These are phyloP conservation scores for Calonectria fujianensis DNA, from an alignment of 2,329 filamentous ascomycete species.

Conservation along the genomic window DNA sequence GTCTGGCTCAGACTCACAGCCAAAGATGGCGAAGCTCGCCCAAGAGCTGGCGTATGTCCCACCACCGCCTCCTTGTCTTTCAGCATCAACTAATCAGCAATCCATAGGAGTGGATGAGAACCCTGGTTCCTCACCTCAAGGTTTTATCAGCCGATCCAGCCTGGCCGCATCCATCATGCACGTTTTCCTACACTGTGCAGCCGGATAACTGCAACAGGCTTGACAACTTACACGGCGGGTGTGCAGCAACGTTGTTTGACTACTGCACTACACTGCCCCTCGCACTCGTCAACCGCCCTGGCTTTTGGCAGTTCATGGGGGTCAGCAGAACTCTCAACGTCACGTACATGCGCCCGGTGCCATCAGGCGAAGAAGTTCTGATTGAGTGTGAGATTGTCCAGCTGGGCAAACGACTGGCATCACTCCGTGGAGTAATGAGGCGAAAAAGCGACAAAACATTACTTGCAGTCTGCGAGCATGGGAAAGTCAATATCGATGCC, in stretches of 20 bases:
- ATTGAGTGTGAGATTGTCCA: slow-evolving; percentile 76
- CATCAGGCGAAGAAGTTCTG: slow-evolving; percentile 69
- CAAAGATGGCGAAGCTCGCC: slow-evolving; percentile 54
- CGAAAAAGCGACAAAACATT: slow-evolving; percentile 71
- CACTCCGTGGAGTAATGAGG: slow-evolving; percentile 73
- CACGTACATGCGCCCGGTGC: slow-evolving; percentile 79
- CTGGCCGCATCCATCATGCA: slow-evolving; percentile 62
- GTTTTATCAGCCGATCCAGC: slow-evolving; percentile 59
- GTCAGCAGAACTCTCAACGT: slow-evolving; percentile 80
- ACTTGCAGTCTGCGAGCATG: slow-evolving; percentile 77
- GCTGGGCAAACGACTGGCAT: slow-evolving; percentile 72
- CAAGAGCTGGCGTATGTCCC: slow-evolving; percentile 57
- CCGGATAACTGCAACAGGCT: slow-evolving; percentile 71
- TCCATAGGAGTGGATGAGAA: slow-evolving; percentile 66
- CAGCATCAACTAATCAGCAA: neutral
- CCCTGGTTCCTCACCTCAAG: slow-evolving; percentile 64
- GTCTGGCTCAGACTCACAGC: slow-evolving; percentile 57
- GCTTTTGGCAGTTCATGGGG: slow-evolving; percentile 77
- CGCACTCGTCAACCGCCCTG: slow-evolving; percentile 72
- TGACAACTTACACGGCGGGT: slow-evolving; percentile 77
- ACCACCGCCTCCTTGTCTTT: neutral
- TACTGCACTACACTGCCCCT: slow-evolving; percentile 77
- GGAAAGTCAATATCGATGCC: slow-evolving; percentile 77
- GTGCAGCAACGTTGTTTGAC: slow-evolving; percentile 81
- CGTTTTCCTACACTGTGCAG: slow-evolving; percentile 70